phyloP scores from a whole-genome alignment of 345 rosid species.

The Excoecaria agallocha region DNA sequence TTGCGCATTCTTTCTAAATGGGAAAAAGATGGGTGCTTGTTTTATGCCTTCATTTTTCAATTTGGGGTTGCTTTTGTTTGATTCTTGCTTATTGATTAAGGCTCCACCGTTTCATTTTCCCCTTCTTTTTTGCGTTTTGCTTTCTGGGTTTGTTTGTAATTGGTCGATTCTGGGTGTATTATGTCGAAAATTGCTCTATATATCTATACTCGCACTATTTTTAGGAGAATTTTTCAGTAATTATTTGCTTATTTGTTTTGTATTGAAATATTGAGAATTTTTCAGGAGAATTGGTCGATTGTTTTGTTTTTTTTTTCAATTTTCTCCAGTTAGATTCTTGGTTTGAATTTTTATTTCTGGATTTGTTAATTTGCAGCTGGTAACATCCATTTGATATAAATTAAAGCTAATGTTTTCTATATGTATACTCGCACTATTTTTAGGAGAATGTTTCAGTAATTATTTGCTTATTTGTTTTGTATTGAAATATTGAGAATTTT shows the following conservation, averaged over 20 bases:
- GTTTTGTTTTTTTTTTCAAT: too few relatives aligned
- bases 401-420: not conserved
- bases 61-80: not conserved
- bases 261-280: too few relatives aligned
- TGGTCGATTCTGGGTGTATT: not conserved
- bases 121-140: not conserved
- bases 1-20: too few relatives aligned
- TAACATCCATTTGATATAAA: not conserved
- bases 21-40: too few relatives aligned
- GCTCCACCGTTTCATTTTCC: not conserved
- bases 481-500: too few relatives aligned
- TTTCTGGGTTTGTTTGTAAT: not conserved
- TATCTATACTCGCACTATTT: too few relatives aligned
- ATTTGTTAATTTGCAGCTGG: not conserved
- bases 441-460: too few relatives aligned
- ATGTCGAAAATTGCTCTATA: too few relatives aligned
- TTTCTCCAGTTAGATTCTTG: not conserved
- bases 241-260: not conserved
- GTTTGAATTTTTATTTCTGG: not conserved
- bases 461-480: too few relatives aligned
- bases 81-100: constrained; percentile 17
- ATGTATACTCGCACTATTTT: too few relatives aligned
- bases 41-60: too few relatives aligned
- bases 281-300: not conserved
- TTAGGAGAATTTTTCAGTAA: too few relatives aligned